A percentile compares a stretch with the other conserved stretches of the same genome.
phyloP scores from a whole-genome alignment of 768 basidiomycete species.

The Clitopilus hobsonii region DNA sequence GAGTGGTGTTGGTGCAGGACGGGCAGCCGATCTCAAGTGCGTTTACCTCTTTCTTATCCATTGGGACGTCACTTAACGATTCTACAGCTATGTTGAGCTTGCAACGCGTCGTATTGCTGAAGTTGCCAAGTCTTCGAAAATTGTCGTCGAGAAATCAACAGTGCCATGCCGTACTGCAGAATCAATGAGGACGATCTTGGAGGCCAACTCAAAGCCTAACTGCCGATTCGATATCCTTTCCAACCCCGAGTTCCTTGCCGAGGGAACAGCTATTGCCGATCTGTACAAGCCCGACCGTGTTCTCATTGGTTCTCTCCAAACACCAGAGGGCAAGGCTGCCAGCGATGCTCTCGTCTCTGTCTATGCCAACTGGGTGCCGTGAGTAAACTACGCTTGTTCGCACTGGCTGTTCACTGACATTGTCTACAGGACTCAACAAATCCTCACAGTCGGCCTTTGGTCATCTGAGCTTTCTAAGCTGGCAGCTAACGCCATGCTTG shows the following conservation, averaged over 20 bases:
- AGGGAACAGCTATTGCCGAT: conserved; percentile 93
- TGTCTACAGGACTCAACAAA: conserved; percentile 35
- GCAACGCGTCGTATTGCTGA: conserved; percentile 95
- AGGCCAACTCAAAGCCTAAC: conserved; percentile 92
- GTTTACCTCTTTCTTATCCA: conserved; percentile 7
- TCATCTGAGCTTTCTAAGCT: conserved; percentile 98
- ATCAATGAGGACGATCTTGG: conserved; percentile 98
- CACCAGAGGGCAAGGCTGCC: conserved; percentile 78
- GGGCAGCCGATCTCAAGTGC: conserved; percentile 97
- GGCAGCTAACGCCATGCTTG: conserved; percentile 98
- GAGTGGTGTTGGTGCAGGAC: conserved; percentile 94
- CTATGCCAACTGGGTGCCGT: conserved; percentile 97
- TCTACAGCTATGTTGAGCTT: conserved; percentile 85
- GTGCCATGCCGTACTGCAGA: conserved; percentile 98
- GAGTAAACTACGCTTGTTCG: conserved; percentile 27
- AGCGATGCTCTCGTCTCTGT: conserved; percentile 73
- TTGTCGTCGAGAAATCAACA: conserved; percentile 99
- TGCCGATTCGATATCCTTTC: conserved; percentile 97
- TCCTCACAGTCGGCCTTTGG: conserved; percentile 96
- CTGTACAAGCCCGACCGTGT: conserved; percentile 91
- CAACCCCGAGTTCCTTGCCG: conserved; percentile 98
- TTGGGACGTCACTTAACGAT: conserved; percentile 5
- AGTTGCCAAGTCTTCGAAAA: conserved; percentile 88
- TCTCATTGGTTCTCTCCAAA: conserved; percentile 93
- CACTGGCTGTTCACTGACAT: background rate